phyloP scores from a whole-genome alignment of 2,329 filamentous ascomycete genomes.

The Tolypocladium sp. region DNA sequence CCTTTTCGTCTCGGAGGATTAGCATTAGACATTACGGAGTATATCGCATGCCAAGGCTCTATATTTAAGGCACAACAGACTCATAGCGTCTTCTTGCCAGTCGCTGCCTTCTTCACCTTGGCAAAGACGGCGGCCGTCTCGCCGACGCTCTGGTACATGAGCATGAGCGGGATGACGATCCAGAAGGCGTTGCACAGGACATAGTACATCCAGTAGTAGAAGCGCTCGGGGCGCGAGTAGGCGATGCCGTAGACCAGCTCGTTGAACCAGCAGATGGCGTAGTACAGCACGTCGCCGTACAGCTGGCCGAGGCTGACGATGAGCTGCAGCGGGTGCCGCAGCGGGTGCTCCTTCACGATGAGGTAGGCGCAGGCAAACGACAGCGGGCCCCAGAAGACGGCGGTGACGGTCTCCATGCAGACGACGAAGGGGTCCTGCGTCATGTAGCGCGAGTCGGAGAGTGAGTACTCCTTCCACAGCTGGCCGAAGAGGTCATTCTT shows the following conservation, averaged over 20 bases:
- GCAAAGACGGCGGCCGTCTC: conserved; percentile 17
- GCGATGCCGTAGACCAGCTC: conserved; percentile 24
- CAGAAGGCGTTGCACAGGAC: conserved; percentile 43
- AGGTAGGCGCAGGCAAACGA: conserved; percentile 36
- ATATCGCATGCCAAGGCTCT: neutral
- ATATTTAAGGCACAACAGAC: neutral
- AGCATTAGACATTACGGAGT: neutral
- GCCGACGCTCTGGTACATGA: conserved; percentile 19
- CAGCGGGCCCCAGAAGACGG: conserved; percentile 42
- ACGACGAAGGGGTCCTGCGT: conserved; percentile 43
- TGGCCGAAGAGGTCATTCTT: conserved; percentile 37
- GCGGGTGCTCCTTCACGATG: conserved; percentile 32
- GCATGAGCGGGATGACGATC: conserved; percentile 36
- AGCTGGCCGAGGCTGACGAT: conserved; percentile 37
- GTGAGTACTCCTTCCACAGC: conserved; percentile 49
- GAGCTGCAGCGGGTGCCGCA: conserved; percentile 38
- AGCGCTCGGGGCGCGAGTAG: conserved; percentile 41
- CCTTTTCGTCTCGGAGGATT: neutral
- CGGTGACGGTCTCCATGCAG: conserved; percentile 47
- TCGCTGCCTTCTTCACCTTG: conserved; percentile 12
- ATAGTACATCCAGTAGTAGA: conserved; percentile 46
- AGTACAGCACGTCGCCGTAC: conserved; percentile 46
- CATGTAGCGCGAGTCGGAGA: conserved; percentile 47
- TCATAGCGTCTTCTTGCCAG: conserved; percentile 14
- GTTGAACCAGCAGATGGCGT: conserved; percentile 35